A percentile compares a stretch with the other conserved stretches of the same genome.
These are phyloP conservation scores for Candida ovalis DNA, from an alignment of 805 yeast species.

Conservation along the genomic window DNA sequence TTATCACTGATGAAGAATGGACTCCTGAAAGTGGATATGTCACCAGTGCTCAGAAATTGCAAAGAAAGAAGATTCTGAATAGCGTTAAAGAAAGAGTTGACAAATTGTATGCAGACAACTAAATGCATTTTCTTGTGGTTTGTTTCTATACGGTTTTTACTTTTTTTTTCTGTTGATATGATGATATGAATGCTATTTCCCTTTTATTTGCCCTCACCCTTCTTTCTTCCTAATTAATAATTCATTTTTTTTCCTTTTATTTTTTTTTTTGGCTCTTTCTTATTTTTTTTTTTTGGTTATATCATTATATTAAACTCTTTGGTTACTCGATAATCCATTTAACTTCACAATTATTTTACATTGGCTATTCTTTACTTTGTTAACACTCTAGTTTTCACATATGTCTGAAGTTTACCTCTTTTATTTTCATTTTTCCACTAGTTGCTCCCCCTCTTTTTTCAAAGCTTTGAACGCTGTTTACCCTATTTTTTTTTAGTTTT, in stretches of 20 bases:
- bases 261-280: background rate
- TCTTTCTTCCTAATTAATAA: background rate
- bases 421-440: background rate
- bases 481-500: background rate
- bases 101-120: constrained; percentile 44
- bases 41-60: constrained; percentile 94
- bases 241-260: background rate
- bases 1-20: constrained; percentile 88
- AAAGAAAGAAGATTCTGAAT: constrained; percentile 82
- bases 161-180: background rate
- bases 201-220: background rate
- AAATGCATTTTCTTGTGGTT: background rate
- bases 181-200: background rate
- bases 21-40: constrained; percentile 94
- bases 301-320: no score
- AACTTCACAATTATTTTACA: background rate
- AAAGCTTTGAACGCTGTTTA: background rate
- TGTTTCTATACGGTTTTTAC: background rate
- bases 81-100: constrained; percentile 68
- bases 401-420: background rate
- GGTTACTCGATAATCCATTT: no score
- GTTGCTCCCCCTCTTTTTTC: background rate
- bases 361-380: background rate
- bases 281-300: no score
- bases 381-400: no score